Base-by-base conservation (phyloP, 352 stramenopile genomes). In the Globisporangium orthogonon region DNA sequence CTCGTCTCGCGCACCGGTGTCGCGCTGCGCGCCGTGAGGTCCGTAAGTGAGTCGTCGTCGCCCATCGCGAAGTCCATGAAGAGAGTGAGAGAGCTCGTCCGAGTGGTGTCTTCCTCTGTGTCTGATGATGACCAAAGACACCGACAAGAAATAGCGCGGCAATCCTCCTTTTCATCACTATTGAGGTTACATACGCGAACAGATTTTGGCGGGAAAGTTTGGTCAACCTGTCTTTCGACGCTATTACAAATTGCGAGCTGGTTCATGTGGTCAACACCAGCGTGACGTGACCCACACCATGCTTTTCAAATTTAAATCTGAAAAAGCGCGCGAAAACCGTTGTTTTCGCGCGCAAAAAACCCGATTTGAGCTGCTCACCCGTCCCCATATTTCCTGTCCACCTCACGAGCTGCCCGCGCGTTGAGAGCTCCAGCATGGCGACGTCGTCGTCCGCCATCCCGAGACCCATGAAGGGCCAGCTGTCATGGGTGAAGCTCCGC, bases 401-500 rank as follows among this genome's bases (percentile, higher is more conserved):
- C 37, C 10, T 15, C 37, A 4, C 11, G 37, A 43, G 11, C 37
- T 4, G 11, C 2, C 1, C 11, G 37, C 37, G 17, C 37, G 37
- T 49, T 18, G 3, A 3, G 2, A n/a, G n/a, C n/a, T 4, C 17
- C 23, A 28, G 14, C 23, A 54, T 45, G 50, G 35, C 50, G 23
- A 18, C 37, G 5, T 10, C 50, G 17, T 4, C 37, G 11, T 3
- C 37, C 2, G 11, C 37, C 37, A 4, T 23, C 23, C 23, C 23
- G 23, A 23, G 37, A 28, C 3, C 44, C 11, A 33, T 40, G 14
- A 43, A 48, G 5, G 51, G 47, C 40, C 52, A 61, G 13, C 45
- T 62, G 11, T 37, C 50, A 51, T 91, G 81, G 81, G 62, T 87
- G 23, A 76, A 77, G 64, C 60, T 91, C 47, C 69, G 63, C 31